A percentile compares a stretch with the other conserved stretches of the same genome.
phyloP scores from a whole-genome alignment of 768 basidiomycete genomes.

The Podaxis mareebaensis region DNA sequence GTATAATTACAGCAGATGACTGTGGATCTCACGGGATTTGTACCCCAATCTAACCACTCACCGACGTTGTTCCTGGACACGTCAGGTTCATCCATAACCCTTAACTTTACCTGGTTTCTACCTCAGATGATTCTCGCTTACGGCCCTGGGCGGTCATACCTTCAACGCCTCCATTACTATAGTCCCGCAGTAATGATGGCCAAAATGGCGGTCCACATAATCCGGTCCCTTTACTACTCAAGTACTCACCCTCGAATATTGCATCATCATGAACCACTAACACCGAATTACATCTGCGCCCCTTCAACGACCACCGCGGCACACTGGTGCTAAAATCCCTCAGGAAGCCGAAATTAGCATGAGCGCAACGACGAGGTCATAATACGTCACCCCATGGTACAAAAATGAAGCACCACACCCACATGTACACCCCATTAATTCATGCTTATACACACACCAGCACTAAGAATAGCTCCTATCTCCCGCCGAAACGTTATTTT shows the following conservation, averaged over 20 bases:
- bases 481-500: neutral
- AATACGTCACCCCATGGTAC: neutral
- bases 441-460: neutral
- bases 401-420: neutral
- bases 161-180: neutral
- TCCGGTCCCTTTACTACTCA: neutral
- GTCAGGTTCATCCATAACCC: neutral
- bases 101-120: neutral
- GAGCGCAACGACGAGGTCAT: neutral
- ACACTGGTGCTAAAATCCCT: neutral
- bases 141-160: neutral
- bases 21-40: neutral
- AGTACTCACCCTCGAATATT: neutral
- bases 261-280: neutral
- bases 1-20: neutral
- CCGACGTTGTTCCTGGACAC: neutral
- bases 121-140: neutral
- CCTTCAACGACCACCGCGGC: neutral
- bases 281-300: neutral
- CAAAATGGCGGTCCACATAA: neutral
- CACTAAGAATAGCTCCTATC: neutral
- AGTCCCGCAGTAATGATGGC: neutral
- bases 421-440: neutral
- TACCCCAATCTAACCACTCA: neutral
- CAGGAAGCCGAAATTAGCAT: neutral